Percentiles rank a stretch among this genome's conserved stretches.
phyloP scores from a whole-genome alignment of 164 flowering plant genomes.

The Tetrastigma voinierianum region DNA sequence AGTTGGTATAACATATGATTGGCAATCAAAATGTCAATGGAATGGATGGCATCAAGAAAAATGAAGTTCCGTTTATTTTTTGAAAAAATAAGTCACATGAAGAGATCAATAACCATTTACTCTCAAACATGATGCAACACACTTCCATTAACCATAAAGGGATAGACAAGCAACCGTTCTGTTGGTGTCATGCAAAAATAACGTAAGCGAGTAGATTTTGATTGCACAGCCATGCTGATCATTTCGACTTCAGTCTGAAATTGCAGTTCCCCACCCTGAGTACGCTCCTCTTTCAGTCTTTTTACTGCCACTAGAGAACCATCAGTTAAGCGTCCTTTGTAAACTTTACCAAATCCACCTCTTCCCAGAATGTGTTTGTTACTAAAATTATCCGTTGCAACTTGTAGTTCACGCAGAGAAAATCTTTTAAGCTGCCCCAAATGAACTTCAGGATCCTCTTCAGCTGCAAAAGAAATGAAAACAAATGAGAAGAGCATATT shows the following conservation, averaged over 20 bases:
- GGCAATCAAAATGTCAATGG: no score
- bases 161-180: constrained; percentile 64
- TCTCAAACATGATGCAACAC: constrained; percentile 71
- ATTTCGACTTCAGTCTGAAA: constrained; percentile 69
- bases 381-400: constrained; percentile 62
- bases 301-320: constrained; percentile 63
- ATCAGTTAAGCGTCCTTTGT: constrained; percentile 62
- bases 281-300: constrained; percentile 65
- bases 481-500: constrained; percentile 1
- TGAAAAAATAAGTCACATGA: neutral
- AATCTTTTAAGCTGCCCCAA: constrained; percentile 66
- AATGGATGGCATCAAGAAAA: neutral
- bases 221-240: constrained; percentile 79
- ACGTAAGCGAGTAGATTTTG: constrained; percentile 56
- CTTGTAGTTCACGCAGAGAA: constrained; percentile 67
- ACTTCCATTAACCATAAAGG: constrained; percentile 67
- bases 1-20: no score
- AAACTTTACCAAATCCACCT: constrained; percentile 74
- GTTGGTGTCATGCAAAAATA: constrained; percentile 76
- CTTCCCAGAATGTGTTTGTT: constrained; percentile 56
- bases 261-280: constrained; percentile 64
- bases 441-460: constrained; percentile 72
- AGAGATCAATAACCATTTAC: constrained; percentile 22
- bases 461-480: constrained; percentile 35
- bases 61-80: neutral